Evolutionary conservation across 108 stramenopile genomes (phyloP).

Genomic region (Discostella stelligeroides): DNA sequence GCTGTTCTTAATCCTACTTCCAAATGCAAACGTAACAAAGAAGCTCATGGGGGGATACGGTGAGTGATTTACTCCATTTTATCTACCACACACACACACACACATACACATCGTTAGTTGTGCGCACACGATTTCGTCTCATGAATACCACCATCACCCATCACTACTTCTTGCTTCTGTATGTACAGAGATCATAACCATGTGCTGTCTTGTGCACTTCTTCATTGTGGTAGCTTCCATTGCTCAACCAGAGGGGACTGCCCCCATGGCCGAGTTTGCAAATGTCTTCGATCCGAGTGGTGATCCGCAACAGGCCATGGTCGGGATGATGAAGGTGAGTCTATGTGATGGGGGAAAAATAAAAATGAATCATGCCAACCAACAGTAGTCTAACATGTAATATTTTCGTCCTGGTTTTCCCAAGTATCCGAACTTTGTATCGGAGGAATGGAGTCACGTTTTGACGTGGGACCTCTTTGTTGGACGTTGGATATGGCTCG

Average conservation of each 20-base stretch:
- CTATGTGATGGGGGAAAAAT: too few relatives aligned
- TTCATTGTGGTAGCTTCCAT: constrained; percentile 79
- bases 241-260: constrained; percentile 66
- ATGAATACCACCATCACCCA: not conserved
- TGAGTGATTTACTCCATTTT: constrained; percentile 1
- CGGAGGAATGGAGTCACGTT: constrained; percentile 90
- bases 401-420: not conserved
- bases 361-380: not conserved
- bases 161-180: constrained; percentile 1
- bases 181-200: constrained; percentile 49
- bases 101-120: not conserved
- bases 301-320: constrained; percentile 81
- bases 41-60: constrained; percentile 69
- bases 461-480: constrained; percentile 93
- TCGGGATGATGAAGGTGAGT: constrained; percentile 71
- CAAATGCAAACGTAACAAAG: constrained; percentile 66
- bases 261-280: constrained; percentile 82
- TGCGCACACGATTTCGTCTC: not conserved
- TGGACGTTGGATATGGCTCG: constrained; percentile 89
- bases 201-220: constrained; percentile 77
- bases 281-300: constrained; percentile 88
- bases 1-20: constrained; percentile 75
- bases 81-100: not conserved
- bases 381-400: too few relatives aligned
- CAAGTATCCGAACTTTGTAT: constrained; percentile 90